Base-by-base conservation (phyloP, 306 rosid genomes). In the apple (Malus domestica) region DNA sequence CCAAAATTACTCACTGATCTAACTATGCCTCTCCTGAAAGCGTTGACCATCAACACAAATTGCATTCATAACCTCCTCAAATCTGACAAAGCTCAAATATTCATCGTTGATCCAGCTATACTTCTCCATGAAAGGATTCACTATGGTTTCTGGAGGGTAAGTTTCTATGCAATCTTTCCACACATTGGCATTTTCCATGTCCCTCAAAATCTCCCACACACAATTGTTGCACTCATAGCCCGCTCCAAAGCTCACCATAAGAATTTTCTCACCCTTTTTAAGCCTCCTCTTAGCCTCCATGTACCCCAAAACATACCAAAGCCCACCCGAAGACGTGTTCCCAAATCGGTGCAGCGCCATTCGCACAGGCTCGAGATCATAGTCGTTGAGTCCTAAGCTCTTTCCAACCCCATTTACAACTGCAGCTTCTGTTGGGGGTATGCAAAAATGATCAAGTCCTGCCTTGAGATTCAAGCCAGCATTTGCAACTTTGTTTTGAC, bases 301-400 rank as follows among this genome's bases (percentile, higher is more conserved):
- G 85, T 91, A 93, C 4, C 98, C 96, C 67, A 91, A 72, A 61
- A 91, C 98, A 33, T 93, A 93, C 98, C 98, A 93, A 10, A 91
- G 86, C 0, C 98, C 97, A 23, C 93, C 97, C 1, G 98, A 89
- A 3, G 97, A 91, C 0, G 97, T 93, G 85, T 93, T 93, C 0
- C 98, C 98, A 84, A 94, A 93, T 1, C 96, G 75, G 44, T 93
- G 93, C 33, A 93, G 97, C 1, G 98, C 93, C 98, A 88, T 93
- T 73, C 93, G 82, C 0, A 89, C 73, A 2, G 98, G 98, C 68
- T 93, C 98, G 1, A 91, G 82, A 71, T 93, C 98, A 54, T 89
- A 75, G 1, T 89, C 97, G 57, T 38, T 87, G 1, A 93, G 78
- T 29, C 82, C 87, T 30, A 93, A 78, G 16, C 97, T 90, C 69